phyloP scores from a whole-genome alignment of 2,329 filamentous ascomycete genomes.

The Xylaria sp. region DNA sequence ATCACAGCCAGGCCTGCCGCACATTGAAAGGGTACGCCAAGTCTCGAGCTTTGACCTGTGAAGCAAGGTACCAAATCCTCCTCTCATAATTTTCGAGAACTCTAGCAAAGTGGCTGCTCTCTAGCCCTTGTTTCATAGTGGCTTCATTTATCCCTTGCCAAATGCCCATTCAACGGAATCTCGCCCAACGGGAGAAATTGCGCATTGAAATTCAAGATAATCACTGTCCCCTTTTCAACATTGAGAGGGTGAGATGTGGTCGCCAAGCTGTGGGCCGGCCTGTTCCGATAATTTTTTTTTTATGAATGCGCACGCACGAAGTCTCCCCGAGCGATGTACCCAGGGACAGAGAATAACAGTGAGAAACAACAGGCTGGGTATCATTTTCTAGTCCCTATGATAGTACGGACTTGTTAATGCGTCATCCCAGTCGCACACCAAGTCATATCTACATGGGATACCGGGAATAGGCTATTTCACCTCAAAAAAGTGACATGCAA shows the following conservation, averaged over 20 bases:
- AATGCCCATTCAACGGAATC: constrained; percentile 5
- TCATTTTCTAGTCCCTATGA: not conserved
- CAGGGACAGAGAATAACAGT: not conserved
- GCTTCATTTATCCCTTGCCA: not conserved
- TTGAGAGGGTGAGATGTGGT: constrained; percentile 1
- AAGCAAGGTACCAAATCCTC: not conserved
- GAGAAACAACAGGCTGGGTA: constrained; percentile 7
- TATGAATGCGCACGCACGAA: constrained; percentile 2
- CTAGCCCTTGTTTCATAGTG: constrained; percentile 9
- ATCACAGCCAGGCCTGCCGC: not conserved
- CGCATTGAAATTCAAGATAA: constrained; percentile 1
- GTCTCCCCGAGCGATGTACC: constrained; percentile 4
- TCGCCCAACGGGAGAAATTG: constrained; percentile 4
- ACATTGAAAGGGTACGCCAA: not conserved
- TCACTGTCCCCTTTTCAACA: constrained; percentile 1
- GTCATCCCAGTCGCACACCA: constrained; percentile 12
- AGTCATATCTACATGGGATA: constrained; percentile 8
- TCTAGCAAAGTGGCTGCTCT: not conserved
- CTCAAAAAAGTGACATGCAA: constrained; percentile 14
- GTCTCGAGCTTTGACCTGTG: constrained; percentile 1
- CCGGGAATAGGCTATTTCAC: constrained; percentile 22
- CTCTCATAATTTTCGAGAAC: not conserved
- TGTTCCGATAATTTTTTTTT: constrained; percentile 2
- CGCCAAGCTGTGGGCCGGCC: constrained; percentile 22
- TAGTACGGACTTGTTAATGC: constrained; percentile 15